Evolutionary conservation across 2,329 filamentous ascomycete genomes (phyloP), one percentile per base, ranked within the genome.

Genomic region (Hymenoscyphus fructigenus): DNA sequence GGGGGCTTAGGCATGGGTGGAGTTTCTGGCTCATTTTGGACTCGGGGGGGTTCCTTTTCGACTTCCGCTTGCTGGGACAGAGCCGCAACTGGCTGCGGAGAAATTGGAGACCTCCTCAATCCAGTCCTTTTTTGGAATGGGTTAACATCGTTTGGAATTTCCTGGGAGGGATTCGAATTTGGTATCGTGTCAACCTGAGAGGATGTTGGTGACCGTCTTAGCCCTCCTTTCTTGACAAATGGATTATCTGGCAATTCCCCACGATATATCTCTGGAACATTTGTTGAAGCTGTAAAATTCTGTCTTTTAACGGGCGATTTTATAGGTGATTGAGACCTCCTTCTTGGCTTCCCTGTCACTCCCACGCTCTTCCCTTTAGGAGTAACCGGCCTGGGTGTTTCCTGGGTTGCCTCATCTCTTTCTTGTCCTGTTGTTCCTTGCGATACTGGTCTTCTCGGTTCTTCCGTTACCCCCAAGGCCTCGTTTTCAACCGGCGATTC

Each of bases 331-430:
- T 64, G 67, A 34, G 73, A 75, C 62, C 68, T 61, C 58, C 71
- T 72, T 58, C 71, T 74, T 5, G 73, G 73, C 60, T 71, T 73
- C 23, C 65, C 66, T 59, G 72, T 66, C 20, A 74, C n/a, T 10
- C 5, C 44, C 44, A 29, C 53, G 61, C 65, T 32, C 66, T 64
- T 57, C 44, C 65, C 34, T 60, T 66, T 63, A 12, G 68, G 64
- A 23, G 66, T 65, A 12, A 44, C 59, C 17, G 57, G 50, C 36
- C 62, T 65, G 36, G 60, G 60, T 15, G 57, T 53, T 23, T 20
- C 57, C 34, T 17, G 12, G 23, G 23, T 10, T 61, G 47, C 3
- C 12, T 44, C 29, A 60, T 66, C 59, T 57, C 67, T 67, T 59
- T 68, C 69, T 56, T 66, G 60, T n/a, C 62, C 68, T 34, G 62